These are phyloP conservation scores for Incumbomyces lentus DNA, from an alignment of 2,329 filamentous ascomycete genomes.

Conservation along the genomic window DNA sequence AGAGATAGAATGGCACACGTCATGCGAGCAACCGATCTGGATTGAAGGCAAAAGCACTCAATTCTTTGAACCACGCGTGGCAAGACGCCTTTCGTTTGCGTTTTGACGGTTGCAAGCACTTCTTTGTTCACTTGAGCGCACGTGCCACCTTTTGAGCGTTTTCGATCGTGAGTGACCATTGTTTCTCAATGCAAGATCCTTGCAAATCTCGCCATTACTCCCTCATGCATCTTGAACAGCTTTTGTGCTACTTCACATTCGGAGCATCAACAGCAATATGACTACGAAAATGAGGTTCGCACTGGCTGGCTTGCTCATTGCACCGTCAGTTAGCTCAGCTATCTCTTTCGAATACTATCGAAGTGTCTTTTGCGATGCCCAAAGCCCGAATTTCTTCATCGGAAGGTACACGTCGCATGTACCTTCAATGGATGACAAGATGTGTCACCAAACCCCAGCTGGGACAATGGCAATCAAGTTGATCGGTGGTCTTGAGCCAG, in stretches of 20 bases:
- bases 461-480: constrained; percentile 12
- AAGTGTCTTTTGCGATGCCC: constrained; percentile 12
- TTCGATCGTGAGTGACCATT: not conserved
- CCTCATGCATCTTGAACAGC: too few species aligned
- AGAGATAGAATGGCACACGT: constrained; percentile 17
- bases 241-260: too few species aligned
- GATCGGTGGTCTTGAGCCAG: constrained; percentile 9
- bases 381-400: constrained; percentile 10
- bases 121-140: not conserved
- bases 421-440: constrained; percentile 6
- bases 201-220: too few species aligned
- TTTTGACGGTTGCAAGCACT: not conserved
- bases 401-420: constrained; percentile 6
- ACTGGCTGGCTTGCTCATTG: not conserved
- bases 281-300: not conserved
- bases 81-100: not conserved
- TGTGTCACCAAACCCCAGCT: constrained; percentile 11
- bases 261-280: not conserved
- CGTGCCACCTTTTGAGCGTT: not conserved
- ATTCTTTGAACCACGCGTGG: not conserved
- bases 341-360: constrained; percentile 13
- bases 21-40: not conserved
- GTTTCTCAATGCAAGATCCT: not conserved
- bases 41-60: too few species aligned
- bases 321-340: constrained; percentile 1